Evolutionary conservation across 2,329 filamentous ascomycete species (phyloP).

Genomic region (Colletotrichum truncatum): DNA sequence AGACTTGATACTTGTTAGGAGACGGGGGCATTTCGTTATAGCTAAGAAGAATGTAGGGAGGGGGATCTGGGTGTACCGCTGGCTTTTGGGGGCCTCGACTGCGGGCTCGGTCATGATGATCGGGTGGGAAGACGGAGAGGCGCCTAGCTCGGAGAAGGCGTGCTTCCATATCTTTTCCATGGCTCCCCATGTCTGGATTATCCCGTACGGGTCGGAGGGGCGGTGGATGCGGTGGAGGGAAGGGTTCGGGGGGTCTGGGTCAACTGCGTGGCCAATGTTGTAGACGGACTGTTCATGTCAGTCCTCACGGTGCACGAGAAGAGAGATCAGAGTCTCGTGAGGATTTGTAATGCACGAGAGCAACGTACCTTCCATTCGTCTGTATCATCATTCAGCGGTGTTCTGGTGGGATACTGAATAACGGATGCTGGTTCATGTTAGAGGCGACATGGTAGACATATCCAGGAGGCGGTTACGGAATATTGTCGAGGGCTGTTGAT

Average conservation of each 20-base stretch:
- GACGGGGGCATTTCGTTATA: too few species aligned
- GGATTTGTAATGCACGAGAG: rapidly evolving
- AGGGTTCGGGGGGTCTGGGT: not conserved
- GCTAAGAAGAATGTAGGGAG: not conserved
- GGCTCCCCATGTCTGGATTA: not conserved
- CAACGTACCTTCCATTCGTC: not conserved
- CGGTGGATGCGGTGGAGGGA: not conserved
- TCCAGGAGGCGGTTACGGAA: not conserved
- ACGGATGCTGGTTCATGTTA: not conserved
- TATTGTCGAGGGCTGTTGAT: not conserved
- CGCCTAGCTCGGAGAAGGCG: not conserved
- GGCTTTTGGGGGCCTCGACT: not conserved
- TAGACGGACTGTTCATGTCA: not conserved
- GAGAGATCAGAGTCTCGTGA: too few species aligned
- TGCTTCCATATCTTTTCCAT: not conserved
- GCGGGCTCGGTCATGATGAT: slow-evolving; percentile 11
- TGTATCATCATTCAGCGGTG: not conserved
- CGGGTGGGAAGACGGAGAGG: not conserved
- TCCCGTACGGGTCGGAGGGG: not conserved
- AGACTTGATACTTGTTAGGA: not conserved
- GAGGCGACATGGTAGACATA: not conserved
- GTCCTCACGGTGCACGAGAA: too few species aligned
- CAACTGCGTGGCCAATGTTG: slow-evolving; percentile 4
- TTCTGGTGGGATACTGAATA: slow-evolving; percentile 5
- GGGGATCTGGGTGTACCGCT: not conserved